Conservation (phyloP, 1,284 basidiomycete species). For the Tilletia caries region DNA sequence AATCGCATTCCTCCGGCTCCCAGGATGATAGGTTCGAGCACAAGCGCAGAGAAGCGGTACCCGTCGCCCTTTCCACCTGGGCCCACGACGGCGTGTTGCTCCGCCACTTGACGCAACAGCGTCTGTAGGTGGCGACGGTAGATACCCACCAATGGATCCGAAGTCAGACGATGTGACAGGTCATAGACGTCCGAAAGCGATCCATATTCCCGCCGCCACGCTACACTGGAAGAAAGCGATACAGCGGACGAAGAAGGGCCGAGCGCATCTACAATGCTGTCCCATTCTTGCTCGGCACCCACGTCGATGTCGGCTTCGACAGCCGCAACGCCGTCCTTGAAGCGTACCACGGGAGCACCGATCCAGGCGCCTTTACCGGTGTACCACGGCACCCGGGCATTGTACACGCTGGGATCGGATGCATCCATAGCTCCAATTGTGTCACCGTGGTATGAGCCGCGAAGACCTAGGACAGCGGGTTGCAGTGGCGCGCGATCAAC, state of each 20-base stretch:
- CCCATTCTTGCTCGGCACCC: constrained; percentile 29
- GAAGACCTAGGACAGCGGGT: constrained; percentile 74
- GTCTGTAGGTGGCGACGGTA: constrained; percentile 67
- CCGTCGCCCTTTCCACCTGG: constrained; percentile 25
- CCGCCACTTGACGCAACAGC: constrained; percentile 55
- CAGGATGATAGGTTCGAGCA: constrained; percentile 88
- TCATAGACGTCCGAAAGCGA: constrained; percentile 71
- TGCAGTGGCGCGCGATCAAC: neutral
- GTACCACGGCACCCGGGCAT: constrained; percentile 85
- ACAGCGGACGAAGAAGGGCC: neutral
- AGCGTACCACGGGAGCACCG: constrained; percentile 73
- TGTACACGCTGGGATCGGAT: constrained; percentile 79
- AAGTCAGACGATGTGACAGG: constrained; percentile 64
- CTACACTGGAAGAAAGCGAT: neutral
- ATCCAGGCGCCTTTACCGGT: constrained; percentile 88
- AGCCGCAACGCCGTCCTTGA: constrained; percentile 64
- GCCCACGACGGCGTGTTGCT: constrained; percentile 56
- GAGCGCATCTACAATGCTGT: neutral
- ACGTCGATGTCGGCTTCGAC: constrained; percentile 56
- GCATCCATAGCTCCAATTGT: constrained; percentile 98
- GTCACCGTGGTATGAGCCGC: constrained; percentile 95
- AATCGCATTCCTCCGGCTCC: constrained; percentile 97
- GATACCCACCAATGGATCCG: constrained; percentile 61
- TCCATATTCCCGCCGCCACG: constrained; percentile 25
- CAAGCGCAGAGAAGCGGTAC: constrained; percentile 65